Base-by-base conservation (phyloP, 208 protist genomes). In the Leishmania lainsoni region DNA sequence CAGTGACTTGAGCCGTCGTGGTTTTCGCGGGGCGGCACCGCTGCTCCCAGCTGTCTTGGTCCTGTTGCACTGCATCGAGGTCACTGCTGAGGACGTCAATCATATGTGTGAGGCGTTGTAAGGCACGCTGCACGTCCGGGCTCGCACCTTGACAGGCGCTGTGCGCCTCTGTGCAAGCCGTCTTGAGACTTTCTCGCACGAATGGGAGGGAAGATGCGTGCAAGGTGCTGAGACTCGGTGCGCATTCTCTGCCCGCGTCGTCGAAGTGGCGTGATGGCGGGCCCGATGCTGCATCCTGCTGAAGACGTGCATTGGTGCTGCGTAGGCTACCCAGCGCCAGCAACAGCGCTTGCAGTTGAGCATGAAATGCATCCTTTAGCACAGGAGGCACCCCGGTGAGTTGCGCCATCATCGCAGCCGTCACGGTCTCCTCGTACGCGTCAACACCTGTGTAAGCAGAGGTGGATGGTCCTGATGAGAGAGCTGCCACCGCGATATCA, bases 381-480 rank as follows among this genome's bases (percentile, higher is more conserved):
- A 73, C 35, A n/a, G 51, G 63, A 26, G 81, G 73, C 29, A 79
- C 29, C 2, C 59, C 22, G 10, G 45, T 39, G 14, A 85, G 78
- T 51, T 81, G 81, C 54, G 71, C 77, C 77, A 85, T 77, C 70
- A 85, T 85, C 6, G 72, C 76, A n/a, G 42, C 73, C 17, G 54
- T 42, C 0, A 85, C 77, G 0, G 72, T 75, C 71, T 65, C 70
- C 52, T 85, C 76, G 72, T 78, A 74, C 51, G 69, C 76, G 12
- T 58, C 76, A 14, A 71, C 69, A 26, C 20, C 66, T 45, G 26
- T 5, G 39, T 63, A 22, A 16, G 35, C 54, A 3, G 32, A 48
- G 58, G 16, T 56, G 49, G 48, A 26, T 51, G 35, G 32, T 59
- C 17, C 16, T 22, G 81, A 59, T 20, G 69, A n/a, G 56, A 35